A percentile compares a stretch with the other conserved stretches of the same genome.
Conservation (phyloP, 495 filamentous ascomycete species). For the Lophium mytilinum region DNA sequence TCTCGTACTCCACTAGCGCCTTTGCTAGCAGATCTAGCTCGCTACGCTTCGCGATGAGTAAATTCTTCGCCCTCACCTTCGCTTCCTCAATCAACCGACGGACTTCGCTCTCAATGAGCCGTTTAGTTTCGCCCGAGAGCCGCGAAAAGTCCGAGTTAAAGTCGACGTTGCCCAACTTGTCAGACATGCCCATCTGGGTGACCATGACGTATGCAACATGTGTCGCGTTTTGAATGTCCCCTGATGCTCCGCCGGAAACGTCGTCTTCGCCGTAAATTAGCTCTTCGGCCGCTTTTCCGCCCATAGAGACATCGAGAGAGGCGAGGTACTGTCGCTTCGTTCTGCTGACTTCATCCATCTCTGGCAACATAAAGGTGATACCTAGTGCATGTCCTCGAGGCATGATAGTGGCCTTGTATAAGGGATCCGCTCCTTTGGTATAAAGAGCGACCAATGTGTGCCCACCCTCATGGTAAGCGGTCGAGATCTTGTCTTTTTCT, state of each 20-base stretch:
- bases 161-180: constrained; percentile 82
- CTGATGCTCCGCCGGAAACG: constrained; percentile 62
- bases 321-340: constrained; percentile 65
- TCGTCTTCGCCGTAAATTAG: constrained; percentile 80
- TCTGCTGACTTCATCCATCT: constrained; percentile 80
- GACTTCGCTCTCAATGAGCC: constrained; percentile 78
- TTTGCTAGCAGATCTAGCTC: constrained; percentile 82
- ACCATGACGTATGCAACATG: constrained; percentile 74
- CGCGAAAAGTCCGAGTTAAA: constrained; percentile 67
- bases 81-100: constrained; percentile 77
- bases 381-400: constrained; percentile 80
- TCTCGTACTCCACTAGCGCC: constrained; percentile 90
- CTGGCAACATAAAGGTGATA: constrained; percentile 73
- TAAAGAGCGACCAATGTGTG: constrained; percentile 86
- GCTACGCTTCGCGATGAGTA: constrained; percentile 62
- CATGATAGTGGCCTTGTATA: constrained; percentile 97
- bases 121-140: constrained; percentile 75
- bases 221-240: constrained; percentile 74
- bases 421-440: constrained; percentile 57
- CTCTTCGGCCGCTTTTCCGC: constrained; percentile 92
- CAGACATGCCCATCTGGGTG: constrained; percentile 78
- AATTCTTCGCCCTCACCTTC: constrained; percentile 59
- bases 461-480: constrained; percentile 95
- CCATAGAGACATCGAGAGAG: constrained; percentile 73
- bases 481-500: constrained; percentile 77